phyloP scores from a whole-genome alignment of 2,329 filamentous ascomycete genomes.

The Fusarium nurragi region DNA sequence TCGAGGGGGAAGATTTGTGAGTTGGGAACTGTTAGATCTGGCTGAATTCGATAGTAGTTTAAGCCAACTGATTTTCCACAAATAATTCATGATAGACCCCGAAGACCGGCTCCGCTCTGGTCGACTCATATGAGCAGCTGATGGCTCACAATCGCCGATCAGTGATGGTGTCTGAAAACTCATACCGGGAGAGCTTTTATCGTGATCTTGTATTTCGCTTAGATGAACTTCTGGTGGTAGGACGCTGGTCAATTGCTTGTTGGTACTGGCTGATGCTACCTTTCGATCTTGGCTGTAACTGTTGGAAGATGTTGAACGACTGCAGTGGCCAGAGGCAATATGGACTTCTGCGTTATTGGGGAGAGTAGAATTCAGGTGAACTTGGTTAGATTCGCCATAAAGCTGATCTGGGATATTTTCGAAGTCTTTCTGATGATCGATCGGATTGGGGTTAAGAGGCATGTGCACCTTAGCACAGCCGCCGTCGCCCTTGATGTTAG shows the following conservation, averaged over 20 bases:
- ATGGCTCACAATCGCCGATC: background rate
- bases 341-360: background rate
- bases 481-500: background rate
- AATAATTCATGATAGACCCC: constrained; percentile 47
- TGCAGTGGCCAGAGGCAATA: background rate
- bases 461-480: constrained; percentile 43
- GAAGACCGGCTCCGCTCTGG: constrained; percentile 41
- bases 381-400: constrained; percentile 23
- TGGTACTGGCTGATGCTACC: background rate
- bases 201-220: background rate
- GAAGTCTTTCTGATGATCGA: constrained; percentile 7
- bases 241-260: background rate
- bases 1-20: constrained; percentile 43
- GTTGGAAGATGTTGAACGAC: background rate
- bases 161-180: constrained; percentile 9
- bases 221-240: background rate
- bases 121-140: constrained; percentile 1
- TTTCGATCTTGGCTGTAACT: background rate
- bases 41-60: constrained; percentile 45
- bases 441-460: constrained; percentile 28
- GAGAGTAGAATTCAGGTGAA: constrained; percentile 21
- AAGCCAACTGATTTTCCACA: constrained; percentile 49
- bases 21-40: constrained; percentile 40
- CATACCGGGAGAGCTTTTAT: background rate
- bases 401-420: background rate